Conservation (phyloP, 2,329 filamentous ascomycete species). For the Coniochaeta hoffmannii region DNA sequence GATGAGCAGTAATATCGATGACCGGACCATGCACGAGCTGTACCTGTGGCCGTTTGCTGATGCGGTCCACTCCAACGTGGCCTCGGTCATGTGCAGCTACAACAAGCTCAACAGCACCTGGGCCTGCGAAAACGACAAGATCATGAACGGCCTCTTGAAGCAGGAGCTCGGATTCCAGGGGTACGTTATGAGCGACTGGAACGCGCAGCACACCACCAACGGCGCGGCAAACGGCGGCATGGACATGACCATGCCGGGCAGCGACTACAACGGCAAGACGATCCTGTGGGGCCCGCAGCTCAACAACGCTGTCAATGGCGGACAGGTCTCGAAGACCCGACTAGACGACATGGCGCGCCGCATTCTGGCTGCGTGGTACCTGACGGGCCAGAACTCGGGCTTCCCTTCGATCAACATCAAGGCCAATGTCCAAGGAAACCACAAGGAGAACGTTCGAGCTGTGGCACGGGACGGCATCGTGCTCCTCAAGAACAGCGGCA, state of each 20-base stretch:
- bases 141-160: conserved; percentile 58
- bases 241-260: conserved; percentile 79
- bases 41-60: conserved; percentile 64
- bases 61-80: conserved; percentile 57
- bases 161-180: conserved; percentile 68
- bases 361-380: conserved; percentile 57
- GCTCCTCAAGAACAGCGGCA: conserved; percentile 58
- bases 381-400: conserved; percentile 40
- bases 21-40: conserved; percentile 60
- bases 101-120: conserved; percentile 65
- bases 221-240: conserved; percentile 59
- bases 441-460: conserved; percentile 54
- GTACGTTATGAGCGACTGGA: conserved; percentile 58
- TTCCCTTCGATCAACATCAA: conserved; percentile 47
- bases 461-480: conserved; percentile 51
- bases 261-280: conserved; percentile 43
- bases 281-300: conserved; percentile 50
- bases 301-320: conserved; percentile 45
- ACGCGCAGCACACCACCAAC: conserved; percentile 66
- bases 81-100: conserved; percentile 65
- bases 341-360: conserved; percentile 61
- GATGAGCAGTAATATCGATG: conserved; percentile 51
- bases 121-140: conserved; percentile 56
- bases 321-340: conserved; percentile 48
- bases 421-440: conserved; percentile 49